Conservation (phyloP, 192 early-diverging fungal species). For the Gonapodya prolifera region DNA sequence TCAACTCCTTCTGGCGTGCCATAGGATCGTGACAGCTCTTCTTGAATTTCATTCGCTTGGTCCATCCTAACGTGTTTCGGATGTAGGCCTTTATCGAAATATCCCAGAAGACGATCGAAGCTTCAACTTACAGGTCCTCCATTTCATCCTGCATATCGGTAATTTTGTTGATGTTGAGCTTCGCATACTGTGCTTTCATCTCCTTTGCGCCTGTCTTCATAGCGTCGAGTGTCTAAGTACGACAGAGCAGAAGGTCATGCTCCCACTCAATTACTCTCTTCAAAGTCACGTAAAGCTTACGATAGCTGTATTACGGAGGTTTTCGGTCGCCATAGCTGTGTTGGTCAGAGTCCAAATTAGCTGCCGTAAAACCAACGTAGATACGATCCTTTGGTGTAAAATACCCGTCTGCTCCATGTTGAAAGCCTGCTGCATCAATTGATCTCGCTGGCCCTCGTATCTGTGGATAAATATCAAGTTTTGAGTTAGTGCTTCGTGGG, state of each 20-base stretch:
- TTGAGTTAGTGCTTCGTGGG: too few species aligned
- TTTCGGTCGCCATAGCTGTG: constrained; percentile 86
- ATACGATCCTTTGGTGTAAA: too few species aligned
- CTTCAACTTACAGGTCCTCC: constrained; percentile 89
- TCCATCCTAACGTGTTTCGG: too few species aligned
- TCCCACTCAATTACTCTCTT: too few species aligned
- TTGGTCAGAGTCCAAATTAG: too few species aligned
- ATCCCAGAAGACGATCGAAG: too few species aligned
- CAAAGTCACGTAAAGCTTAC: too few species aligned
- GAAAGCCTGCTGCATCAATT: constrained; percentile 90
- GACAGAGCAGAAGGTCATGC: too few species aligned
- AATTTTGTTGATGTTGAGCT: constrained; percentile 87
- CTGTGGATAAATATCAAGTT: too few species aligned
- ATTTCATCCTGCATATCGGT: constrained; percentile 97
- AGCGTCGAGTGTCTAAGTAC: constrained; percentile 86
- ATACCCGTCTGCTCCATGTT: constrained; percentile 97
- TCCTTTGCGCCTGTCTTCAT: constrained; percentile 93
- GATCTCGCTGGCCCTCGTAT: constrained; percentile 87
- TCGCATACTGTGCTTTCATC: constrained; percentile 93
- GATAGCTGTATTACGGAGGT: constrained; percentile 89
- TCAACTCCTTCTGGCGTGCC: constrained; percentile 90
- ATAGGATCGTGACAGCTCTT: constrained; percentile 83
- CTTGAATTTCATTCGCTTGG: constrained; percentile 94
- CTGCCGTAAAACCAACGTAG: too few species aligned
- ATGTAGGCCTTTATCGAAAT: too few species aligned